Base-by-base conservation (phyloP, 163 green algal species). In the Picocystis sp. region DNA sequence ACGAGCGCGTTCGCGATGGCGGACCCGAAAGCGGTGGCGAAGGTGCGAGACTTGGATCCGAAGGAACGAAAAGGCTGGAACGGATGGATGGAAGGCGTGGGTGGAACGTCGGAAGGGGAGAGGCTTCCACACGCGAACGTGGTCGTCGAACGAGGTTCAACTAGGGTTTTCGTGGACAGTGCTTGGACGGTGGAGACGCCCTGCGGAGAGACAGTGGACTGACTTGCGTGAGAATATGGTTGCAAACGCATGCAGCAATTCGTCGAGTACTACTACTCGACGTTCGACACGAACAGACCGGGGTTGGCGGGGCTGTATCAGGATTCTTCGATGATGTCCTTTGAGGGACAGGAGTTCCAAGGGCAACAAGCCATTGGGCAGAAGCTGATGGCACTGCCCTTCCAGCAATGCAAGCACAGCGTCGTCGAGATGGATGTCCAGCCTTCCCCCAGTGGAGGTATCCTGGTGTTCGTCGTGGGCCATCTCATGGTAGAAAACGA, bases 391-490 rank as follows among this genome's bases (percentile, higher is more conserved):
- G 53, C 48, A 13, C 69, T 93, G 64, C 79, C 82, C 0, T 93
- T 93, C 58, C 61, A 60, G 47, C 47, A 64, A 21, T 84, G 75
- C 65, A 77, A 87, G 62, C 76, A 93, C 35, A 71, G 74, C 33
- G 53, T 80, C 5, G 55, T 53, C 1, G 81, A 79, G 3, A 63
- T 84, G 24, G 84, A 94, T 48, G 78, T 81, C 33, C 84, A 94
- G 71, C 82, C 83, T 8, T 89, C 76, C 15, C 59, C 82, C 1
- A 74, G 65, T 1, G 72, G 70, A 21, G 84, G 83, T 24, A 74
- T 94, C 49, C 60, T 92, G 22, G 78, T 94, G 1, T 92, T 92
- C 62, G 82, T 91, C 9, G 93, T 79, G 1, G 84, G 84, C 17
- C 73, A 78, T 52, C 74, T 90, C 35, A 48, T 84, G 64, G 78